Evolutionary conservation across 2,329 filamentous ascomycete genomes (phyloP).

Genomic region (Aspergillus alliaceus): DNA sequence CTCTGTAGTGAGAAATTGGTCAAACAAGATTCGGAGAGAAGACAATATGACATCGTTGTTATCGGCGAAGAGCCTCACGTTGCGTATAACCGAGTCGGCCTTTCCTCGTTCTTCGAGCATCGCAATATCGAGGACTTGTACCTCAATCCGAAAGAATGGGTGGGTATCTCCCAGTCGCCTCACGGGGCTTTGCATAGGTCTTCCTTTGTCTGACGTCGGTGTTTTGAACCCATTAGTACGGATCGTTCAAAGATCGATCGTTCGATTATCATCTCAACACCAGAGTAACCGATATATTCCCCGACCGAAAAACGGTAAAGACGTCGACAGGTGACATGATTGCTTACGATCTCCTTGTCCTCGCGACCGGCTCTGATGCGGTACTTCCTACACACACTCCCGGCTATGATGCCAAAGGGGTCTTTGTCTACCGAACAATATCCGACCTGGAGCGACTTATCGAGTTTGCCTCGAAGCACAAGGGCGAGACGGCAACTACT

Average conservation of each 20-base stretch:
- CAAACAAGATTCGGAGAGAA: constrained; percentile 73
- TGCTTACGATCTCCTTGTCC: constrained; percentile 75
- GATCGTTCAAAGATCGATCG: constrained; percentile 63
- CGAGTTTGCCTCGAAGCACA: constrained; percentile 65
- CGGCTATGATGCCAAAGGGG: constrained; percentile 74
- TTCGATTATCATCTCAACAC: constrained; percentile 77
- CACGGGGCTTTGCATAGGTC: neutral
- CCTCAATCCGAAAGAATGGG: constrained; percentile 81
- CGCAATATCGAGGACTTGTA: constrained; percentile 84
- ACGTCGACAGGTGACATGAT: constrained; percentile 71
- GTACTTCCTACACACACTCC: constrained; percentile 71
- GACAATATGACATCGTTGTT: constrained; percentile 78
- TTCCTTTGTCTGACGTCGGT: neutral
- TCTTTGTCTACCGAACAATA: constrained; percentile 88
- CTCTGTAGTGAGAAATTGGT: constrained; percentile 75
- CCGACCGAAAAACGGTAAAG: constrained; percentile 63
- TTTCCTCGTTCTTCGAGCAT: constrained; percentile 88
- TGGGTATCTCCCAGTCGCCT: constrained; percentile 35
- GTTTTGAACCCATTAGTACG: constrained; percentile 53
- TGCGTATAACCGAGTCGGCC: constrained; percentile 86
- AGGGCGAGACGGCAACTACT: constrained; percentile 69
- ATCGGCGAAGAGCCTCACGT: constrained; percentile 86
- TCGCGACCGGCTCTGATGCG: constrained; percentile 85
- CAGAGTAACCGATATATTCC: constrained; percentile 66
- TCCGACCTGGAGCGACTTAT: constrained; percentile 78